Evolutionary conservation across 2,329 filamentous ascomycete genomes (phyloP), one percentile per base, ranked within the genome.

Genomic region (Calonectria henricotiae): DNA sequence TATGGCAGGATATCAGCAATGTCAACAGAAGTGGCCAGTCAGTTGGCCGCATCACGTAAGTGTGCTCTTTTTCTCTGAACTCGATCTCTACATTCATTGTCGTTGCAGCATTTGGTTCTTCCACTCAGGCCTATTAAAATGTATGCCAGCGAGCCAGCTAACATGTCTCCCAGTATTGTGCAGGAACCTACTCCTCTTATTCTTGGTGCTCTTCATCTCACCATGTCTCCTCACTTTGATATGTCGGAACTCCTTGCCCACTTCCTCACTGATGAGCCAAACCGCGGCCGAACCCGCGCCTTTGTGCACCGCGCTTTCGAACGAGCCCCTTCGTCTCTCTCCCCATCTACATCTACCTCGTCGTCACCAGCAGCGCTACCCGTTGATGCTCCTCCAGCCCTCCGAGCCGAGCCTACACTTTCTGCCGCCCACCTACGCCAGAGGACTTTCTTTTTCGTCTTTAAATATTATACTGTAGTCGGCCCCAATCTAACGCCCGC

Each of bases 401-500:
- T 49, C 47, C 63, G 27, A 32, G 58, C 47, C 13, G 61, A 47
- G 4, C 54, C 43, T 82, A 61, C 55, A 32, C 73, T 44, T 71
- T 79, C n/a, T 80, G 85, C 25, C 83, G 85, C 32, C 87, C 76
- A 81, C 5, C 81, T 87, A 8, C 86, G 85, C 13, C 89, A 89
- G 73, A 83, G 87, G 7, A 88, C 86, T 8, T 90, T 91, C 77
- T 86, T 90, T 73, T 91, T 92, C 77, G 88, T 85, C 47, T 91
- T 92, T 77, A 90, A 91, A 73, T 92, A 91, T 77, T 91, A 90
- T 75, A 91, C 89, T 5, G 84, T 91, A 7, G 85, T 91, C 13
- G 87, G 86, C 1, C 84, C 88, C 5, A 86, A 85, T 4, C 85
- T 89, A 46, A 83, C 85, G 37, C 89, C 90, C 0, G 88, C 89